phyloP scores from a whole-genome alignment of 192 early-diverging fungal genomes.

The Podila verticillata region DNA sequence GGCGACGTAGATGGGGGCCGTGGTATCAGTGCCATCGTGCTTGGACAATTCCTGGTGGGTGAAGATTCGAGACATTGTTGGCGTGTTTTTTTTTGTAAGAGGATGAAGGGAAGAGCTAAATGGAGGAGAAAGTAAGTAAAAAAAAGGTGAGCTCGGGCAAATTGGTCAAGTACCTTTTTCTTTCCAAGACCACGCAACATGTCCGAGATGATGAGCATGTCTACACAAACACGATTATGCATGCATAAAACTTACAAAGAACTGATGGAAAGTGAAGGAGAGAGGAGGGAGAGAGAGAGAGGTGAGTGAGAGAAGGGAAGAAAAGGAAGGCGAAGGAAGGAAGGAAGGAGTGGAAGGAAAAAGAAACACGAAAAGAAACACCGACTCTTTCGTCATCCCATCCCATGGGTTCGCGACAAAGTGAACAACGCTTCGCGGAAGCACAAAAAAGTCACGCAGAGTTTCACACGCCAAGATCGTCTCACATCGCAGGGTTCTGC shows the following conservation, averaged over 20 bases:
- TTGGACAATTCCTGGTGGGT: slow-evolving; percentile 67
- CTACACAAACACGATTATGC: background rate
- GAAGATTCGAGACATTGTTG: slow-evolving; percentile 49
- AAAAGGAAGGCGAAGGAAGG: background rate
- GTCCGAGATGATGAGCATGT: too few species aligned
- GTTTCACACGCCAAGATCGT: too few species aligned
- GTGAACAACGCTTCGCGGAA: too few species aligned
- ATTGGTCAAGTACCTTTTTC: too few species aligned
- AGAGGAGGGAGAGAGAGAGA: background rate
- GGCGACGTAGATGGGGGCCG: slow-evolving; percentile 80
- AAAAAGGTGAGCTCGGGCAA: too few species aligned
- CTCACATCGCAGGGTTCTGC: too few species aligned
- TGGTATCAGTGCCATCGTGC: slow-evolving; percentile 67
- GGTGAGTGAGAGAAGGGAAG: background rate
- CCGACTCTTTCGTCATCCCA: too few species aligned
- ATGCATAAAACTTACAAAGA: background rate
- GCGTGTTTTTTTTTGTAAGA: background rate
- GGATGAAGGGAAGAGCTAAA: background rate
- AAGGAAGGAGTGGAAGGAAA: background rate
- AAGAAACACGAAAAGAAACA: background rate
- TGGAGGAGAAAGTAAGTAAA: background rate
- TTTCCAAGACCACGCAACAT: too few species aligned
- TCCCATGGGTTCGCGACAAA: too few species aligned
- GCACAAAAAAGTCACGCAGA: too few species aligned
- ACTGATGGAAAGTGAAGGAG: background rate